Evolutionary conservation across 2,329 filamentous ascomycete genomes (phyloP), one percentile per base, ranked within the genome.

Genomic region (Tolypocladium inflatum): DNA sequence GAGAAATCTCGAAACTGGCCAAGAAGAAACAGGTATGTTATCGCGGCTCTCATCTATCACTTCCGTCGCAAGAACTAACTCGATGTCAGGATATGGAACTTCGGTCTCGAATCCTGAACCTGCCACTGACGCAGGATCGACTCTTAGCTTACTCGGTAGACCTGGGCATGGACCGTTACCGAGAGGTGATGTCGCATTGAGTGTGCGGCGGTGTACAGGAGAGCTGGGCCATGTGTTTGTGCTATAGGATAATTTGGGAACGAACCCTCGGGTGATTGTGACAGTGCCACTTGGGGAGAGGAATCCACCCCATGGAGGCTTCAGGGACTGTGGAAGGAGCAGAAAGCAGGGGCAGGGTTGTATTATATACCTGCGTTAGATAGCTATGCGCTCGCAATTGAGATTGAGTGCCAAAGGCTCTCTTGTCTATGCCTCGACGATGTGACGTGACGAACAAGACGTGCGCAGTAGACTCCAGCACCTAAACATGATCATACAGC

Each of bases 101-200:
- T 57, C 67, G 68, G 55, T 69, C 66, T 38, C 69, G 66, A 53
- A 78, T 89, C 38, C 73, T 88, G 38, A 76, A 78, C 54, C 71
- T 89, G 42, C 86, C 86, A 1, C 74, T 93, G 56, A 90, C 88
- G 5, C 86, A 90, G 64, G 89, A 93, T 70, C 81, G 84, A 43
- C 82, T 88, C 64, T 73, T 91, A 60, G 79, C 82, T 64, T 88
- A 92, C 70, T 86, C 88, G 10, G 81, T 85, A 39, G 83, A 89
- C 60, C 76, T 91, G 63, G 86, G 87, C 63, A 78, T 86, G 65
- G 80, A 81, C 57, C 89, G 89, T 66, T 91, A 89, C 70, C 78
- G 79, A 59, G 80, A 81, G 58, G 77, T 88, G 45, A 84, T 87
- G 81, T 80, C 75, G 6, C 71, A 74, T 55, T 75, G 59, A 37